Evolutionary conservation across 2,329 filamentous ascomycete genomes (phyloP), one percentile per base, ranked within the genome.

Genomic region (Xylariaceae sp.): DNA sequence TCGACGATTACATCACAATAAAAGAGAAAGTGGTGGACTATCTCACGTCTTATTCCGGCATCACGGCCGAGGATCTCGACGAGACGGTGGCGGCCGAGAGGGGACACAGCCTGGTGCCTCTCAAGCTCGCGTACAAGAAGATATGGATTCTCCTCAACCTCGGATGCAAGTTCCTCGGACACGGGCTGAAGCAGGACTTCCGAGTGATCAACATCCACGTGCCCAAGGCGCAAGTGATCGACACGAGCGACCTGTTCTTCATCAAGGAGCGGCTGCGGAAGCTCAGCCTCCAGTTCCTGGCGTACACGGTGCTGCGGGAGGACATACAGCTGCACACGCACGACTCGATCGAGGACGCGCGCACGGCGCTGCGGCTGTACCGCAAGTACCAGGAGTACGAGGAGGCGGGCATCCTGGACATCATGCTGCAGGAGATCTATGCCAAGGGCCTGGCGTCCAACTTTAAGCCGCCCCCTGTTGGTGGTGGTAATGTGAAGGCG

Each of bases 131-230:
- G 1, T 98, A 97, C 71, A 98, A 98, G 66, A 96, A 96, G 62
- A 79, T 98, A 19, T 98, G 94, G 94, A 78, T 97, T 12, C 73
- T 98, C 13, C 76, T 98, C 21, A 98, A 98, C 58, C 73, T 97
- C 0, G 92, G 92, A 33, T 95, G 88, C 64, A 79, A 86, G 47
- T 98, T 98, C 59, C 76, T 98, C 4, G 92, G 92, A 2, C 92
- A 98, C 56, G 90, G 90, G 3, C 71, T 98, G 29, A 87, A 87
- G 50, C 90, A 92, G 52, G 92, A 98, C 63, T 97, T 98, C 66
- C 87, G 92, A 37, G 94, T 94, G 40, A 94, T 95, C 65, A 98
- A 98, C 62, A 96, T 98, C 40, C 87, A 96, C 60, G 85, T 98
- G 0, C 92, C 94, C 1, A 86, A 83, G 58, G 65, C 77, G 3